phyloP scores from a whole-genome alignment of 2,329 filamentous ascomycete genomes.

The Didymella glomerata region DNA sequence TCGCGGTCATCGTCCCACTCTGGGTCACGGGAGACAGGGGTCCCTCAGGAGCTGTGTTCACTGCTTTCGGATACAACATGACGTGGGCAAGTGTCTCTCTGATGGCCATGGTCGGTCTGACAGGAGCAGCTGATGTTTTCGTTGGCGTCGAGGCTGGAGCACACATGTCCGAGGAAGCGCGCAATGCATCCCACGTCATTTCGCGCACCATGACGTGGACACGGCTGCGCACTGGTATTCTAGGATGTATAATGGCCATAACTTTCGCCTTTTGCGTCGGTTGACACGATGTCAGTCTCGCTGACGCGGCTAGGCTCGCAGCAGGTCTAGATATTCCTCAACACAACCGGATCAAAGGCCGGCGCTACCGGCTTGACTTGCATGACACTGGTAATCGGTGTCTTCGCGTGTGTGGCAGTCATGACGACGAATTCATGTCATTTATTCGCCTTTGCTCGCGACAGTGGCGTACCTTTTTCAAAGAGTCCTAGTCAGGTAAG shows the following conservation, averaged over 20 bases:
- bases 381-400: conserved; percentile 34
- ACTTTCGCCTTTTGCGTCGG: conserved; percentile 29
- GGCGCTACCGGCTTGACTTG: conserved; percentile 31
- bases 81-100: conserved; percentile 47
- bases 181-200: conserved; percentile 35
- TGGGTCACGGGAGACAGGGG: conserved; percentile 35
- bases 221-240: conserved; percentile 45
- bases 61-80: conserved; percentile 42
- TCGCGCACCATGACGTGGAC: conserved; percentile 52
- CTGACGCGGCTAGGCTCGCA: conserved; percentile 28
- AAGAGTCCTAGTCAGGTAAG: conserved; percentile 25
- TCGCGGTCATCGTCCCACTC: conserved; percentile 49
- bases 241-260: conserved; percentile 46
- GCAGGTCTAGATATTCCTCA: conserved; percentile 38
- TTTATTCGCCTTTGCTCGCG: conserved; percentile 42
- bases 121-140: conserved; percentile 40
- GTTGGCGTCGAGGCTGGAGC: conserved; percentile 34
- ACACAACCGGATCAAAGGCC: conserved; percentile 30
- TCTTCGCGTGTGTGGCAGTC: conserved; percentile 32
- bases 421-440: conserved; percentile 39
- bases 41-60: conserved; percentile 31
- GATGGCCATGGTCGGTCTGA: conserved; percentile 44
- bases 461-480: conserved; percentile 44
- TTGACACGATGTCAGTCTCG: conserved; percentile 22
- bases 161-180: conserved; percentile 47